Percentiles rank a stretch among this genome's conserved stretches.
These are phyloP conservation scores for Talaromyces sp. DNA, from an alignment of 2,329 filamentous ascomycete species.

Conservation along the genomic window DNA sequence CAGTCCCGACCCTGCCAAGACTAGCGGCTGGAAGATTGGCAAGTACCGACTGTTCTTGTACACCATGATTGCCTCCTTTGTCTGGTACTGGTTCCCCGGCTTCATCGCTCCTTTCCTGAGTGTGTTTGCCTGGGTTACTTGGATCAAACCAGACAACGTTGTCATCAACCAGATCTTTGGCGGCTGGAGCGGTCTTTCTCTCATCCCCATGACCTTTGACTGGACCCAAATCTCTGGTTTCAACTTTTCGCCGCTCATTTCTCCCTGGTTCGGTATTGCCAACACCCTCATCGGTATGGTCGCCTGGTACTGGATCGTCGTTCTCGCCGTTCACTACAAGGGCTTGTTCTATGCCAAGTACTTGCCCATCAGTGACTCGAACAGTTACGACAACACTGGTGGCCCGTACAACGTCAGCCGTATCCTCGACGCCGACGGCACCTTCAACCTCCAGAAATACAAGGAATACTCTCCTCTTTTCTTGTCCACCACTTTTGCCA, in stretches of 20 bases:
- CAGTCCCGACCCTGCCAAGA: conserved; percentile 50
- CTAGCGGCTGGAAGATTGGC: conserved; percentile 61
- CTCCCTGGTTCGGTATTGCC: conserved; percentile 69
- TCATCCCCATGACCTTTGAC: conserved; percentile 71
- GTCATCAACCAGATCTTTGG: conserved; percentile 71
- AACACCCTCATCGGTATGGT: conserved; percentile 67
- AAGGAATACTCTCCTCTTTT: conserved; percentile 58
- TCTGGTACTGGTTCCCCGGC: conserved; percentile 67
- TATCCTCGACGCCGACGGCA: conserved; percentile 59
- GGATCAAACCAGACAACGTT: conserved; percentile 64
- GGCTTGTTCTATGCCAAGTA: conserved; percentile 62
- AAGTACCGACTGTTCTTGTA: conserved; percentile 62
- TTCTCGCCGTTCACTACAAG: conserved; percentile 60
- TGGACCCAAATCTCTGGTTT: conserved; percentile 70
- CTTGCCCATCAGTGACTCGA: conserved; percentile 65
- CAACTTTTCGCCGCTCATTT: conserved; percentile 63
- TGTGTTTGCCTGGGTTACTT: conserved; percentile 67
- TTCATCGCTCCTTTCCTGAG: conserved; percentile 66
- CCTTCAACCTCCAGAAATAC: conserved; percentile 61
- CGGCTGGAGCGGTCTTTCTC: conserved; percentile 60
- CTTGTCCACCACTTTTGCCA: conserved; percentile 65
- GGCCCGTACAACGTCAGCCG: conserved; percentile 58
- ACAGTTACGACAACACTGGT: conserved; percentile 68
- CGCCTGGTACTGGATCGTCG: conserved; percentile 59
- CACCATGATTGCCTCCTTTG: conserved; percentile 54